A percentile compares a stretch with the other conserved stretches of the same genome.
Evolutionary conservation across 306 rosid species (phyloP).

Genomic region (Cajanus cajan): DNA sequence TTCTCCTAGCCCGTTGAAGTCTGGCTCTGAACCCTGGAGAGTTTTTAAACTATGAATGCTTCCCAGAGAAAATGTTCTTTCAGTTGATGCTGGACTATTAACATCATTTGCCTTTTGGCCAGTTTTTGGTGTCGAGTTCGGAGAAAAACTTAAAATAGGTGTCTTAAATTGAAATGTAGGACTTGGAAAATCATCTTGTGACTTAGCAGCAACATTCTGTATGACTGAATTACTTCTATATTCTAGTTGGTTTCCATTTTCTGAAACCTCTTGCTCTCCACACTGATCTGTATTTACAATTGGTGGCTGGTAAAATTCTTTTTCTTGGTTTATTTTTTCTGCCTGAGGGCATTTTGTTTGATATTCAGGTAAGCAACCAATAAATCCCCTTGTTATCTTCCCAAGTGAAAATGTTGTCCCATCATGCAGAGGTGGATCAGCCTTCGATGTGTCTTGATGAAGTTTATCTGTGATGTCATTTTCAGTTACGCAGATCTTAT

Average conservation of each 20-base stretch:
- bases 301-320: slow-evolving; percentile 44
- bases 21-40: slow-evolving; percentile 43
- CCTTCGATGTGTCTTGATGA: slow-evolving; percentile 39
- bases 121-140: slow-evolving; percentile 49
- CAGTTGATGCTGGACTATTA: slow-evolving; percentile 40
- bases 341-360: slow-evolving; percentile 35
- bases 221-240: slow-evolving; percentile 35
- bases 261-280: slow-evolving; percentile 41
- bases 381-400: slow-evolving; percentile 35
- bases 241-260: slow-evolving; percentile 43
- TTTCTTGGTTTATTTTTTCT: slow-evolving; percentile 37
- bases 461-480: slow-evolving; percentile 36
- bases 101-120: slow-evolving; percentile 31
- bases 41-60: slow-evolving; percentile 44
- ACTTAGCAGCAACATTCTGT: slow-evolving; percentile 40
- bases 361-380: slow-evolving; percentile 37
- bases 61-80: slow-evolving; percentile 47
- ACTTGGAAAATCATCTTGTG: slow-evolving; percentile 53
- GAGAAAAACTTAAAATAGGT: slow-evolving; percentile 52
- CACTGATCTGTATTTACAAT: slow-evolving; percentile 28
- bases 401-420: slow-evolving; percentile 38
- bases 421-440: slow-evolving; percentile 37
- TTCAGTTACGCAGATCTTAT: slow-evolving; percentile 41
- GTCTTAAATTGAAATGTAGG: slow-evolving; percentile 59
- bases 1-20: slow-evolving; percentile 33